Evolutionary conservation across 495 filamentous ascomycete species (phyloP), one percentile per base, ranked within the genome.

Genomic region (Cercophora newfieldiana): DNA sequence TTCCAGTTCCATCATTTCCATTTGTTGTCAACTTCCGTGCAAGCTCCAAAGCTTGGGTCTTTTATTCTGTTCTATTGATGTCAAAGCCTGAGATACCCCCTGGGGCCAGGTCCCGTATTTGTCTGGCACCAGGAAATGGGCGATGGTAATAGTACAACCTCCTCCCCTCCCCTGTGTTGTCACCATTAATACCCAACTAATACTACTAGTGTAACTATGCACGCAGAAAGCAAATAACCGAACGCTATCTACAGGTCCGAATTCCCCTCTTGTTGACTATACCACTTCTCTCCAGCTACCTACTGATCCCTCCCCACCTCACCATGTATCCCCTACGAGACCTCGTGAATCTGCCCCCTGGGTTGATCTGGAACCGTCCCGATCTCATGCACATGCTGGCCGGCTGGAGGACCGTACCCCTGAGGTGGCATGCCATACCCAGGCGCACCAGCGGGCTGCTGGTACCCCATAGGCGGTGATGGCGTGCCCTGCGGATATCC

Each of bases 331-430:
- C 10, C 37, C 37, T 44, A 44, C 18, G 48, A 61, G 7, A 63
- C 31, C 61, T 64, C 61, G 22, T 64, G 49, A 16, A 64, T 10
- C 31, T 31, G 12, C 1, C 61, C 61, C n/a, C 49, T 16, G 28
- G 56, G 49, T 21, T 55, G 61, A 37, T 64, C 61, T 6, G 19
- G 49, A 12, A 29, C 51, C n/a, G 61, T 57, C 3, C 61, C 61
- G 44, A 64, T 64, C 49, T 64, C 61, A 21, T 64, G 29, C 19
- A 64, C 7, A 7, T 16, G 22, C 55, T 57, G 54, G 1, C 18
- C 24, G 18, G 30, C 14, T 7, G 25, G 55, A 16, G 18, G 3
- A 24, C 51, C 22, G 22, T 19, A 54, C 22, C 18, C 55, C 18
- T 29, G 55, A 5, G 8, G 50, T 7, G 21, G 50, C 2, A 16